A percentile compares a stretch with the other conserved stretches of the same genome.
Evolutionary conservation across 108 stramenopile genomes (phyloP).

Genomic region (Seminavis robusta): DNA sequence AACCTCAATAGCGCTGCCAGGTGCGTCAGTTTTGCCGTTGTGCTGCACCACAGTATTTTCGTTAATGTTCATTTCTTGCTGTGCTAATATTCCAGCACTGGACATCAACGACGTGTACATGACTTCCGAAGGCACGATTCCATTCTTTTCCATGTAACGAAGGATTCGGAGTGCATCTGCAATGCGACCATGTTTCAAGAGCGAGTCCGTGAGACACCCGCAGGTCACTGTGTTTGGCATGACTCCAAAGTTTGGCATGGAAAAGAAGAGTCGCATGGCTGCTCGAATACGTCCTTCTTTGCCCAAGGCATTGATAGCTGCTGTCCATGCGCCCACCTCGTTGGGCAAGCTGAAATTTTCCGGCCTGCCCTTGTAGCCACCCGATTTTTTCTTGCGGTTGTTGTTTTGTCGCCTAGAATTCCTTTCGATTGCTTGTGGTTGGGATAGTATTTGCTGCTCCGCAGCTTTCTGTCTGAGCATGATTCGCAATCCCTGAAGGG

Average conservation of each 20-base stretch:
- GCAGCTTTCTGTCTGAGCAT: conserved; percentile 54
- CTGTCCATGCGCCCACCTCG: conserved; percentile 88
- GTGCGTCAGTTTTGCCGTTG: neutral
- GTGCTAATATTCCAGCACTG: conserved; percentile 51
- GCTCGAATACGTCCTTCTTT: conserved; percentile 75
- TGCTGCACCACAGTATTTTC: neutral
- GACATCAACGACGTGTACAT: conserved; percentile 89
- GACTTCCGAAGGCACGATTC: conserved; percentile 63
- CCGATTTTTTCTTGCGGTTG: conserved; percentile 1
- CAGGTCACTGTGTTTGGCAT: conserved; percentile 80
- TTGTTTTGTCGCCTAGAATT: too few species aligned
- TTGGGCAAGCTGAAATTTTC: conserved; percentile 26
- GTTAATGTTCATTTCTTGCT: conserved; percentile 1
- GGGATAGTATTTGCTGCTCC: conserved; percentile 7
- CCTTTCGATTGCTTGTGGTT: conserved; percentile 1
- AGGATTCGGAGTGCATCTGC: conserved; percentile 68
- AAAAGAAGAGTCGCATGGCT: conserved; percentile 60
- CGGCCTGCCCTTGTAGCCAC: too few species aligned
- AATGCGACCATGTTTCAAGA: conserved; percentile 52
- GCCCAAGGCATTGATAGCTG: conserved; percentile 87
- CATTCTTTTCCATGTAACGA: conserved; percentile 74
- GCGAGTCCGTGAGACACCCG: conserved; percentile 64
- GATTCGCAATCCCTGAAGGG: conserved; percentile 69
- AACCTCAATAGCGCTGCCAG: conserved; percentile 62
- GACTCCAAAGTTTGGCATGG: conserved; percentile 73